These are phyloP conservation scores for Rhizopus stolonifer DNA, from an alignment of 371 early-diverging fungal species.

Conservation along the genomic window DNA sequence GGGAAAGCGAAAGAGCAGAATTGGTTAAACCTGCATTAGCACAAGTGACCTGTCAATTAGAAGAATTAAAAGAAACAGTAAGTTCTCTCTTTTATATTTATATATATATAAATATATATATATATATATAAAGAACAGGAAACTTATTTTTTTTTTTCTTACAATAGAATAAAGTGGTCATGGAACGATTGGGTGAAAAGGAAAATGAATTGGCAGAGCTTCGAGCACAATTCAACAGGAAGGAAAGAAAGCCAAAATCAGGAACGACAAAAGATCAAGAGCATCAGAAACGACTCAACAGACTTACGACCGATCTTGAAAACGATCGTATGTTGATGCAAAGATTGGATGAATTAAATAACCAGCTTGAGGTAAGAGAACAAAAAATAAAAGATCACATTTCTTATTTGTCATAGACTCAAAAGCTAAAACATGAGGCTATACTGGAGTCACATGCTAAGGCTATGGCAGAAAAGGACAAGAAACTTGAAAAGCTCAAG, in stretches of 20 bases:
- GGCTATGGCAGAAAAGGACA: slow-evolving; percentile 48
- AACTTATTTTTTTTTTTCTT: background rate
- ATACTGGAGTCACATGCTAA: slow-evolving; percentile 40
- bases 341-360: slow-evolving; percentile 44
- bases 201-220: slow-evolving; percentile 42
- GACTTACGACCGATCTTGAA: slow-evolving; percentile 47
- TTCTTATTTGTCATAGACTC: slow-evolving; percentile 23
- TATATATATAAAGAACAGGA: background rate
- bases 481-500: slow-evolving; percentile 37
- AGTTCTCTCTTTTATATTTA: no score
- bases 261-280: slow-evolving; percentile 21
- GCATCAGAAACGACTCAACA: slow-evolving; percentile 36
- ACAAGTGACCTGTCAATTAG: slow-evolving; percentile 37
- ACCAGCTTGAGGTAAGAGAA: slow-evolving; percentile 41
- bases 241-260: slow-evolving; percentile 31
- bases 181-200: slow-evolving; percentile 37
- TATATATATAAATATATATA: background rate
- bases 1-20: slow-evolving; percentile 39
- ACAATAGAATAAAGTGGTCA: slow-evolving; percentile 37
- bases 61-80: slow-evolving; percentile 41
- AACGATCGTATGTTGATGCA: slow-evolving; percentile 43
- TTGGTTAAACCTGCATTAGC: slow-evolving; percentile 40
- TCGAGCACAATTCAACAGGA: slow-evolving; percentile 32
- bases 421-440: slow-evolving; percentile 47
- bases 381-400: background rate